phyloP scores from a whole-genome alignment of 2,329 filamentous ascomycete genomes.

The Ophiostoma triangulosporum region DNA sequence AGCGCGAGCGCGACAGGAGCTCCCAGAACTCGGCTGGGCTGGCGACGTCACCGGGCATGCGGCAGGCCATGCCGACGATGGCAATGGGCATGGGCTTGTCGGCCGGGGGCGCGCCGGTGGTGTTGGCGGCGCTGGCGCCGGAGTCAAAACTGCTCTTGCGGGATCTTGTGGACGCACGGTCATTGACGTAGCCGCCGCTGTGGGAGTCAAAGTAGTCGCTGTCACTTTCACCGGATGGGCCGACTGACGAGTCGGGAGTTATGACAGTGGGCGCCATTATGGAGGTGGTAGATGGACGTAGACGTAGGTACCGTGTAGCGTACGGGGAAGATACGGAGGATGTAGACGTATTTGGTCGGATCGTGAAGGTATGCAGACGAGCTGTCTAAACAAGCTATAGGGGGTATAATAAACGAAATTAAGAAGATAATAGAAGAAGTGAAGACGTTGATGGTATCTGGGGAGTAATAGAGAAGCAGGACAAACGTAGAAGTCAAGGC shows the following conservation, averaged over 20 bases:
- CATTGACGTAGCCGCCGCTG: conserved; percentile 17
- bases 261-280: conserved; percentile 17
- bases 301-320: too few species aligned
- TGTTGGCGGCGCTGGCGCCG: neutral
- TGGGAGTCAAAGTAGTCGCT: conserved; percentile 15
- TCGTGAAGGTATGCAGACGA: too few species aligned
- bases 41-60: conserved; percentile 9
- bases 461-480: too few species aligned
- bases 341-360: too few species aligned
- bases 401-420: too few species aligned
- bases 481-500: too few species aligned
- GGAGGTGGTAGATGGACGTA: neutral
- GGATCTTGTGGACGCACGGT: conserved; percentile 2
- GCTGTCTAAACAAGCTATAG: too few species aligned
- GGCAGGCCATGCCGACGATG: conserved; percentile 11
- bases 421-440: too few species aligned
- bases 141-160: neutral
- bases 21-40: conserved; percentile 11
- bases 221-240: conserved; percentile 18
- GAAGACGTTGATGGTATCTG: too few species aligned
- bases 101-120: neutral
- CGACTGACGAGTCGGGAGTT: conserved; percentile 19
- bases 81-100: conserved; percentile 17
- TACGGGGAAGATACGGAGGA: too few species aligned
- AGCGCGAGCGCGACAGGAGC: conserved; percentile 5